Base-by-base conservation (phyloP, 257 asterid genomes). In the Solanum pinnatisectum region DNA sequence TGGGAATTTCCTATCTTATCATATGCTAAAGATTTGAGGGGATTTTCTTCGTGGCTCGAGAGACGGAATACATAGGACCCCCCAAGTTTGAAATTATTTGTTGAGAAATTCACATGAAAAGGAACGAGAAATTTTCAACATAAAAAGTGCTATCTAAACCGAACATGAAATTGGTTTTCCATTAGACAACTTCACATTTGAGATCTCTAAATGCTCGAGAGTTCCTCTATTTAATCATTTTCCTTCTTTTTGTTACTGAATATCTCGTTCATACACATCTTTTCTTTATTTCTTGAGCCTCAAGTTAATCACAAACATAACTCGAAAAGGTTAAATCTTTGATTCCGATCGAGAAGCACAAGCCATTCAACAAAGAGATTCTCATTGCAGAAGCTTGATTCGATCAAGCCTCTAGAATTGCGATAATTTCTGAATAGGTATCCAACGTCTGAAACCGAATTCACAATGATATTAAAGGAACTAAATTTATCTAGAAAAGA, bases 301-400 rank as follows among this genome's bases (percentile, higher is more conserved):
- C 25, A 0, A 60, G 3, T 60, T 13, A 9, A 1, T 60, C 5
- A 60, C 13, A 60, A n/a, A 23, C 0, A 22, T 0, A 60, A n/a
- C 6, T 60, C 6, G 11, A 23, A 22, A 23, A 60, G 27, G 6
- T 60, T 6, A 60, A 60, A 60, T 3, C 2, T 60, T 60, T 60
- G 6, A 60, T 49, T 49, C 60, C 9, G 1, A 15, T 0, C 22
- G 0, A 5, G 8, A 49, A 49, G 60, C 3, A 49, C 23, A 49
- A 49, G 3, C 3, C 23, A 49, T 49, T 49, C 60, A 49, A 16
- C 23, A 49, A 49, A 1, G 60, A 49, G 14, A 60, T 9, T 60
- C 63, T 52, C 0, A 52, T 52, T 52, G 63, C 10, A 52, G 3
- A 52, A 16, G 63, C 23, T 52, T 52, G 23, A 16, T 52, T 49